Evolutionary conservation across 257 asterid species (phyloP), one percentile per base, ranked within the genome.

Genomic region (Solanum bukasovii): DNA sequence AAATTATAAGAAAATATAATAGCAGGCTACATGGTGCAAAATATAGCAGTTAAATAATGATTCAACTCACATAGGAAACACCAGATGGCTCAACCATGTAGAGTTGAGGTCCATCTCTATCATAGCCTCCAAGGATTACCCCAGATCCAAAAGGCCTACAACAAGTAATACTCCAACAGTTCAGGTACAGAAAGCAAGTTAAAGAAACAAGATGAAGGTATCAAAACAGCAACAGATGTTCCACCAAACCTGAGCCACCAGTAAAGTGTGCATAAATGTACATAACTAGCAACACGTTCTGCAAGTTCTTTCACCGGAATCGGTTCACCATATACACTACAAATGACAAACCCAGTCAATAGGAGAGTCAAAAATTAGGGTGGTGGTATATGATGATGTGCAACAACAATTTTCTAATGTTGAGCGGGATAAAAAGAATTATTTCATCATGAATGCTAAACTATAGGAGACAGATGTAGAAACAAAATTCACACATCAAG

Each of bases 71-170:
- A 89, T 94, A 93, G 68, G 98, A 94, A 86, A 96, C 90, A 81
- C 98, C 98, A 87, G 98, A 95, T 20, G 98, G 98, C 91, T 94
- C 98, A 88, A 95, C 90, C 98, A 95, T 95, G 93, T 96, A 96
- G 71, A 96, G 88, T 88, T 94, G 97, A 5, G 99, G 99, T 70
- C 97, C 99, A 77, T 96, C 99, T 92, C 99, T 95, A 89, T 96
- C 99, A 90, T 95, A 96, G 87, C 99, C 99, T 78, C 98, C 98
- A 88, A 96, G 91, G 84, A 96, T 96, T 34, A 95, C 98, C 85
- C 99, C 99, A 90, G 95, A 93, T 88, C 99, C 99, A 88, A 96
- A 94, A 87, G 98, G 99, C 93, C 99, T 96, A 93, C 83, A 89
- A 87, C 79, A 67, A 44, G 23, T 86, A 73, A 84, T 25, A 77